These are phyloP conservation scores for Pinguiococcus pyrenoidosus DNA, from an alignment of 108 stramenopile genomes.

Conservation along the genomic window DNA sequence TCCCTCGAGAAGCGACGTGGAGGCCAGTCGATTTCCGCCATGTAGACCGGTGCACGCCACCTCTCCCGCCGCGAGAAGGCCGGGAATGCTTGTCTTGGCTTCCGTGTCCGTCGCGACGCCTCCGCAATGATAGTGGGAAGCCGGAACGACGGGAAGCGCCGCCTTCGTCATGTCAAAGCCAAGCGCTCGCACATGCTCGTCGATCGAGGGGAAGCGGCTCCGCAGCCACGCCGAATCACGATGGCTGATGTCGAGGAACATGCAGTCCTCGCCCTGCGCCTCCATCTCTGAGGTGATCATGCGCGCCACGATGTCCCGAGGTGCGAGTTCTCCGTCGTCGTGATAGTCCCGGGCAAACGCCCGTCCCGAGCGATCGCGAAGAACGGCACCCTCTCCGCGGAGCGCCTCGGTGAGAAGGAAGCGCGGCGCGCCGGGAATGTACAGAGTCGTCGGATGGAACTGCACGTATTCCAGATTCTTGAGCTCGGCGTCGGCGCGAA, in stretches of 20 bases:
- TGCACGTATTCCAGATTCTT: conserved; percentile 85
- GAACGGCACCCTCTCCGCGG: conserved; percentile 73
- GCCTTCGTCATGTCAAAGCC: conserved; percentile 63
- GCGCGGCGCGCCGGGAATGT: conserved; percentile 59
- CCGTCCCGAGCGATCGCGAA: conserved; percentile 54
- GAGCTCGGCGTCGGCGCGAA: conserved; percentile 44
- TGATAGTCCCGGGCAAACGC: conserved; percentile 71
- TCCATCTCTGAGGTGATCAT: conserved; percentile 59
- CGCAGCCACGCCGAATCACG: conserved; percentile 60
- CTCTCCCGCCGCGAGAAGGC: conserved; percentile 73
- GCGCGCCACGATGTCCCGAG: conserved; percentile 79
- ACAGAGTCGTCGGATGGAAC: conserved; percentile 82
- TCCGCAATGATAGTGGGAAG: conserved; percentile 86
- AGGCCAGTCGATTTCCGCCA: conserved; percentile 80
- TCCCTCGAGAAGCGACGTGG: conserved; percentile 81
- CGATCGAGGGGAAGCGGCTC: conserved; percentile 65
- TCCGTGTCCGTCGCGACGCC: conserved; percentile 66
- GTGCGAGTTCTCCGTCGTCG: conserved; percentile 73
- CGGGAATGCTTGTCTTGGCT: conserved; percentile 46
- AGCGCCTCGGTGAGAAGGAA: conserved; percentile 84
- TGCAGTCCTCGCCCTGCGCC: conserved; percentile 17
- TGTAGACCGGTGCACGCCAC: conserved; percentile 83
- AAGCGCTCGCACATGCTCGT: conserved; percentile 11
- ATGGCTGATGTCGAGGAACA: conserved; percentile 71
- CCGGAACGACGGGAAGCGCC: conserved; percentile 65